These are phyloP conservation scores for Colletotrichum orbiculare DNA, from an alignment of 2,329 filamentous ascomycete genomes.

Conservation along the genomic window DNA sequence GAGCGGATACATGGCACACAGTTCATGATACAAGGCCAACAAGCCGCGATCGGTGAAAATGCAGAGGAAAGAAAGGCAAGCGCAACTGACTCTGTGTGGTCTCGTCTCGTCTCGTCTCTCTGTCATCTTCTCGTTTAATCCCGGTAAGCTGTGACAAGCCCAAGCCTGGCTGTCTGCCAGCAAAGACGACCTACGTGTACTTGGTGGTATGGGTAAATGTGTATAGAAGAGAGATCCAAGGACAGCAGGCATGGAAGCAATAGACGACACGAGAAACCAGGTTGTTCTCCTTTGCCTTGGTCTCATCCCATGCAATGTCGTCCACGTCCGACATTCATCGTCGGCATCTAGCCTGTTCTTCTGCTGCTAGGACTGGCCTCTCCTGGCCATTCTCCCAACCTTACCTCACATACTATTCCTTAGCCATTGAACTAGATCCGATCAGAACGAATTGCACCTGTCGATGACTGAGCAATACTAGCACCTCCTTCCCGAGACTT, in stretches of 20 bases:
- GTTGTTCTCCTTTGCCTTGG: too few relatives aligned
- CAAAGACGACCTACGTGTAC: too few relatives aligned
- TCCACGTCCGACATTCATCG: background rate
- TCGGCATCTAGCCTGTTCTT: background rate
- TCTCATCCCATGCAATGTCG: too few relatives aligned
- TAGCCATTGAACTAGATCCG: too few relatives aligned
- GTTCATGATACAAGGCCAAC: too few relatives aligned
- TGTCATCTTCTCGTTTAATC: conserved; percentile 7
- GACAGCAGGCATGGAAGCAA: conserved; percentile 1
- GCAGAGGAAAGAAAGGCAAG: background rate
- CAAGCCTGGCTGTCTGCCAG: background rate
- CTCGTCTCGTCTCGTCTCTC: conserved; percentile 22
- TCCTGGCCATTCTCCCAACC: conserved; percentile 28
- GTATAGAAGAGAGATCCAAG: background rate
- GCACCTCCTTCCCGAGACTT: background rate
- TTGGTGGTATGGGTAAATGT: too few relatives aligned
- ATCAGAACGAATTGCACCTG: background rate
- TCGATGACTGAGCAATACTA: conserved; percentile 25
- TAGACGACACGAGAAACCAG: background rate
- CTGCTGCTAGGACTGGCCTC: background rate
- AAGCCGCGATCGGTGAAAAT: background rate
- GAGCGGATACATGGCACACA: too few relatives aligned
- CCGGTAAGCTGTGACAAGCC: background rate
- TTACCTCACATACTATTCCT: too few relatives aligned
- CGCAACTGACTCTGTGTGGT: background rate